Evolutionary conservation across 176 grass and related monocot species (phyloP), one percentile per base, ranked within the genome.

Genomic region (Calamus simplicifolius): DNA sequence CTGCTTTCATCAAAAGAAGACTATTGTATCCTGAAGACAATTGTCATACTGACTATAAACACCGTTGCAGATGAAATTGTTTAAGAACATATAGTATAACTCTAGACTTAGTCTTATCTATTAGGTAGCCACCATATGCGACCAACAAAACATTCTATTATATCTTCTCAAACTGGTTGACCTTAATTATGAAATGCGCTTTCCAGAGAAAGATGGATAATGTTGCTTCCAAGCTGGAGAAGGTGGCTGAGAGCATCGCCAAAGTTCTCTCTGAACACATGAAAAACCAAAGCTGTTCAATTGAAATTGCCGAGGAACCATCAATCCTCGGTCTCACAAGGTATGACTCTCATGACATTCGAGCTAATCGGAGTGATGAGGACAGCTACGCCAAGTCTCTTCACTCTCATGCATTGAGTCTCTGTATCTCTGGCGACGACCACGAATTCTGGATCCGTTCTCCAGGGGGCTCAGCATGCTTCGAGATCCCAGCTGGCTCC

Each of bases 171-270:
- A 50, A 23, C 16, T 18, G 25, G 6, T 8, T 8, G 49, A 19
- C 12, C 18, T 48, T n/a, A n/a, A n/a, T n/a, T n/a, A 48, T 43
- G 5, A 16, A 49, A 13, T 19, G 26, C 15, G 4, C 19, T 64
- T 70, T 16, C 16, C 67, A 95, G 90, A 72, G 76, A 83, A 89
- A 84, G 72, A 82, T 91, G 78, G 87, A 85, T 30, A 52, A 18
- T 16, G 48, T 91, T 50, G 71, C 81, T 5, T 64, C 60, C 0
- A 82, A 77, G 63, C 77, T 91, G 75, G 81, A 91, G 61, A 73
- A 49, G 8, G 18, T 88, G 29, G 72, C 92, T 1, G 65, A 72
- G 28, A 72, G 43, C 29, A 73, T 68, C 38, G 67, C 78, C 29
- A 58, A 4, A 21, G 59, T 90, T 74, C 75, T 97, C 18, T 85